A percentile compares a stretch with the other conserved stretches of the same genome.
These are phyloP conservation scores for Trichoderma sp. DNA, from an alignment of 2,329 filamentous ascomycete genomes.

Conservation along the genomic window DNA sequence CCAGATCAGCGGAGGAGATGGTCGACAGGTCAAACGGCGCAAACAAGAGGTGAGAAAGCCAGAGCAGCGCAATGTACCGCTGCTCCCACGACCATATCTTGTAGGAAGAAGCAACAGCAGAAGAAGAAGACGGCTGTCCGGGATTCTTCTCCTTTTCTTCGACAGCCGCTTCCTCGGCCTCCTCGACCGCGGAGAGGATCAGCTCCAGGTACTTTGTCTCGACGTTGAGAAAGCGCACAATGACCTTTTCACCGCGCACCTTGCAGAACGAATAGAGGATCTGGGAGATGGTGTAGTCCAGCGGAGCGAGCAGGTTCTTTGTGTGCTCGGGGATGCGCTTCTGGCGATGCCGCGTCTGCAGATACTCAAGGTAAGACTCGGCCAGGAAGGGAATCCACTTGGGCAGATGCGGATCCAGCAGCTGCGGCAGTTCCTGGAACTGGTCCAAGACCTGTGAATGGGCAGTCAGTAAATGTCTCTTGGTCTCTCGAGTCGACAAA, in stretches of 20 bases:
- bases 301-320: slow-evolving; percentile 53
- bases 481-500: neutral
- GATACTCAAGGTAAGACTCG: slow-evolving; percentile 72
- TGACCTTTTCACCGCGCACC: slow-evolving; percentile 88
- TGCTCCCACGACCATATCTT: slow-evolving; percentile 77
- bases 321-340: slow-evolving; percentile 42
- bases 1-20: slow-evolving; percentile 68
- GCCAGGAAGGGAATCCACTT: slow-evolving; percentile 75
- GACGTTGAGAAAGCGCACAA: slow-evolving; percentile 87
- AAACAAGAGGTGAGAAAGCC: slow-evolving; percentile 80
- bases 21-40: slow-evolving; percentile 89
- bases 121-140: neutral
- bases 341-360: slow-evolving; percentile 52
- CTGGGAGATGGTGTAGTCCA: slow-evolving; percentile 73
- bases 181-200: slow-evolving; percentile 75
- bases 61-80: slow-evolving; percentile 82
- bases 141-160: neutral
- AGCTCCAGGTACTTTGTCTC: slow-evolving; percentile 84
- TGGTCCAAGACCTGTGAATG: slow-evolving; percentile 66
- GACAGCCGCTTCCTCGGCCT: slow-evolving; percentile 45
- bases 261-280: slow-evolving; percentile 93
- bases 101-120: neutral
- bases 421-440: slow-evolving; percentile 93
- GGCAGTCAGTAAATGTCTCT: neutral
- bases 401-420: slow-evolving; percentile 83